Percentiles rank a stretch among this genome's conserved stretches.
phyloP scores from a whole-genome alignment of 108 stramenopile genomes.

The Seminavis robusta region DNA sequence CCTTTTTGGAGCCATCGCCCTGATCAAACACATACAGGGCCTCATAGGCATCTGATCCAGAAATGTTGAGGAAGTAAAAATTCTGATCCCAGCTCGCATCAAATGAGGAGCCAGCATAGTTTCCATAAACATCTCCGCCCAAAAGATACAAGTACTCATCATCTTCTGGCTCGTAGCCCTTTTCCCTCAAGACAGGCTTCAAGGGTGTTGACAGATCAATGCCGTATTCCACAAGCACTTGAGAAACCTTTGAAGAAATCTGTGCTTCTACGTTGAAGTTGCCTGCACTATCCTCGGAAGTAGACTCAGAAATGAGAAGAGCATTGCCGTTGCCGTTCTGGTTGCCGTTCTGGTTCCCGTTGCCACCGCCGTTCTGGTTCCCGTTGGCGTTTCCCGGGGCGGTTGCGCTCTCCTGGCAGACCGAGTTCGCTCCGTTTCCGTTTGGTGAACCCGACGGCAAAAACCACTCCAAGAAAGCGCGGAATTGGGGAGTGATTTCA shows the following conservation, averaged over 20 bases:
- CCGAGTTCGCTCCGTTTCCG: background rate
- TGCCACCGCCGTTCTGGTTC: no score
- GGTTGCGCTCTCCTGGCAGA: background rate
- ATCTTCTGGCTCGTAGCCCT: background rate
- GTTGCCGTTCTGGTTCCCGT: no score
- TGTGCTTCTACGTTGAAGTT: background rate
- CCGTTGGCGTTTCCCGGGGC: no score
- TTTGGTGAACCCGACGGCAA: constrained; percentile 5
- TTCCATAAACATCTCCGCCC: constrained; percentile 10
- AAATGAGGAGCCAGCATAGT: constrained; percentile 7
- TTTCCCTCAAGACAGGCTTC: background rate
- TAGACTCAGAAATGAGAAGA: background rate
- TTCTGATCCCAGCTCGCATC: constrained; percentile 18
- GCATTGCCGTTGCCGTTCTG: background rate
- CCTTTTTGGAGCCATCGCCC: constrained; percentile 7
- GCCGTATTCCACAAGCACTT: constrained; percentile 20
- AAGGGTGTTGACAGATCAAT: constrained; percentile 7
- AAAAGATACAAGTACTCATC: constrained; percentile 22
- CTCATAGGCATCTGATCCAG: background rate
- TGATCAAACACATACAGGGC: constrained; percentile 16
- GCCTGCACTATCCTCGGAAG: background rate
- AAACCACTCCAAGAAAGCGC: background rate
- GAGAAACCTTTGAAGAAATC: constrained; percentile 5
- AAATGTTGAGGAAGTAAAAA: constrained; percentile 9
- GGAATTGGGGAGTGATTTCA: background rate